phyloP scores from a whole-genome alignment of 371 early-diverging fungal genomes.

The Mortierella sp. region DNA sequence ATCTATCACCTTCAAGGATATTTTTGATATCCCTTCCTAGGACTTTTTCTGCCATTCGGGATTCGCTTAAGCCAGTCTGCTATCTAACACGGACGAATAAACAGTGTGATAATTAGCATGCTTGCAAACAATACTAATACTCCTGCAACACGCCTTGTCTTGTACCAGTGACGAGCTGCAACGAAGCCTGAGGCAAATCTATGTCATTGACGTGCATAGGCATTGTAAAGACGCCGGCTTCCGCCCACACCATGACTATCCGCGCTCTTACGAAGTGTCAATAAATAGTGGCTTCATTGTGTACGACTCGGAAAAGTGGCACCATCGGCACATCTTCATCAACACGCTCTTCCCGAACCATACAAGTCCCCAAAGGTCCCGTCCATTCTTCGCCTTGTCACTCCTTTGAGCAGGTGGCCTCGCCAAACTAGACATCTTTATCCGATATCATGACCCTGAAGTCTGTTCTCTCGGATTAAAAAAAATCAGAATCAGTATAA shows the following conservation, averaged over 20 bases:
- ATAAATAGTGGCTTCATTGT: not conserved
- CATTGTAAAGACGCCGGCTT: not conserved
- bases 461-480: not conserved
- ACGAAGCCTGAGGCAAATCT: not conserved
- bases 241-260: not conserved
- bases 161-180: no score
- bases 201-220: not conserved
- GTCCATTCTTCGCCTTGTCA: conserved; percentile 14
- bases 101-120: no score
- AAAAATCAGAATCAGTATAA: not conserved
- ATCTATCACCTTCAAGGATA: no score
- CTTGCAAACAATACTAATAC: no score
- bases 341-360: conserved; percentile 13
- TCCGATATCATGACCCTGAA: not conserved
- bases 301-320: conserved; percentile 4
- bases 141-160: no score
- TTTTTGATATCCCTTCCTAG: no score
- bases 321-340: conserved; percentile 10
- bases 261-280: not conserved
- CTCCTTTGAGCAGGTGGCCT: conserved; percentile 5
- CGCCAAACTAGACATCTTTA: not conserved
- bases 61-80: conserved; percentile 1
- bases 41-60: conserved; percentile 7
- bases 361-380: conserved; percentile 10
- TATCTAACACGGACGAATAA: not conserved